Percentiles rank a stretch among this genome's conserved stretches.
These are phyloP conservation scores for Eucalyptus sp. DNA, from an alignment of 345 rosid genomes.

Conservation along the genomic window DNA sequence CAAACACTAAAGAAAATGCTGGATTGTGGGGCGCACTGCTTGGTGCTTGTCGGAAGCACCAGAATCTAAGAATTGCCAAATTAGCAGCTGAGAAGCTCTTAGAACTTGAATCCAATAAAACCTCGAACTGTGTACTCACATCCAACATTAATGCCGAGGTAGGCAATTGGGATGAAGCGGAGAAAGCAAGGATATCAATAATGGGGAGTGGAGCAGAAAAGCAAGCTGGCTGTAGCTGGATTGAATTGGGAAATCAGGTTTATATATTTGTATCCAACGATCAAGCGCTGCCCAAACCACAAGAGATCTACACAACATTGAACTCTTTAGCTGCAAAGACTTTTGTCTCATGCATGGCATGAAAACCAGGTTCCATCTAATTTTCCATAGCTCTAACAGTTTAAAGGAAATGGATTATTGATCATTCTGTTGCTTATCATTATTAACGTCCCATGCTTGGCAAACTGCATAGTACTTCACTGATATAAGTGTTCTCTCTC, in stretches of 20 bases:
- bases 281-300: not conserved
- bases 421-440: not conserved
- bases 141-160: not conserved
- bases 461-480: not conserved
- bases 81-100: not conserved
- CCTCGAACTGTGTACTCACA: not conserved
- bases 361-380: not conserved
- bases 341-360: not conserved
- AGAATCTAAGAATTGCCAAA: not conserved
- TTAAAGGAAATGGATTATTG: not conserved
- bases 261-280: not conserved
- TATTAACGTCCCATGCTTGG: not conserved
- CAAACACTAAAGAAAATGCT: not conserved
- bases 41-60: not conserved
- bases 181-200: not conserved
- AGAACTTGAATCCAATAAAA: conserved; percentile 1
- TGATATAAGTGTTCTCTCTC: not conserved
- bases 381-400: not conserved
- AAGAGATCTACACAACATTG: not conserved
- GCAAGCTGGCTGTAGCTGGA: conserved; percentile 7
- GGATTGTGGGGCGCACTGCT: conserved; percentile 5
- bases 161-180: conserved; percentile 3
- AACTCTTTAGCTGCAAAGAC: not conserved
- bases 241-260: not conserved
- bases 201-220: not conserved